A percentile compares a stretch with the other conserved stretches of the same genome.
Evolutionary conservation across 176 grass and related monocot species (phyloP).

Genomic region (Hyparrhenia diplandra): DNA sequence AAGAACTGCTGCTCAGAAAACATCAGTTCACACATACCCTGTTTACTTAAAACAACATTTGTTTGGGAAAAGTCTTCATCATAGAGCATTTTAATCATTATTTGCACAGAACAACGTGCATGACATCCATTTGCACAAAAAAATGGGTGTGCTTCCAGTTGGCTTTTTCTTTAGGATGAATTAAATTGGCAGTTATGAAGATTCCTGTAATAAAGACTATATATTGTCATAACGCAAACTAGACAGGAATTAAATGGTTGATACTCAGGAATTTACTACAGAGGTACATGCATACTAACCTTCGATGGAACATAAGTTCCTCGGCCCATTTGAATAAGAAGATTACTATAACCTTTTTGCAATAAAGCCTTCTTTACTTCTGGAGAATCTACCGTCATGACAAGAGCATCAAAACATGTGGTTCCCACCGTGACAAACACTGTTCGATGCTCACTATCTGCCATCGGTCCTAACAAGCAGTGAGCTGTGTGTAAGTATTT

Average conservation of each 20-base stretch:
- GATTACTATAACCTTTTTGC: constrained; percentile 46
- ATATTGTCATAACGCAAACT: not conserved
- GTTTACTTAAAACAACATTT: not conserved
- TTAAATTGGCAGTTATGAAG: not conserved
- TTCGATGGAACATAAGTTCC: constrained; percentile 54
- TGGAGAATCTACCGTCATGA: constrained; percentile 43
- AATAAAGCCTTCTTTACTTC: constrained; percentile 47
- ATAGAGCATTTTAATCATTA: not conserved
- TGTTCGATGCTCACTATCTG: constrained; percentile 12
- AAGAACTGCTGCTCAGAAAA: not conserved
- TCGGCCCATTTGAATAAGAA: constrained; percentile 64
- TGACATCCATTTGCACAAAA: no score
- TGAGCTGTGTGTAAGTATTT: not conserved
- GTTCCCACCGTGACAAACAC: constrained; percentile 75
- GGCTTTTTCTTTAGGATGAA: not conserved
- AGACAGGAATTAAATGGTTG: not conserved
- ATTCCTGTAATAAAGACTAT: not conserved
- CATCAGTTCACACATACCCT: not conserved
- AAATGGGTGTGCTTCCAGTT: not conserved
- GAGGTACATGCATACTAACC: constrained; percentile 23
- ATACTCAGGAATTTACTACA: no score
- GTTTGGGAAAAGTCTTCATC: no score
- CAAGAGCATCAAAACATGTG: constrained; percentile 61
- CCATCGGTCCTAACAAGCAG: not conserved
- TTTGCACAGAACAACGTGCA: not conserved